A percentile compares a stretch with the other conserved stretches of the same genome.
Conservation (phyloP, 768 basidiomycete genomes). For the Daedaleopsis nitida region DNA sequence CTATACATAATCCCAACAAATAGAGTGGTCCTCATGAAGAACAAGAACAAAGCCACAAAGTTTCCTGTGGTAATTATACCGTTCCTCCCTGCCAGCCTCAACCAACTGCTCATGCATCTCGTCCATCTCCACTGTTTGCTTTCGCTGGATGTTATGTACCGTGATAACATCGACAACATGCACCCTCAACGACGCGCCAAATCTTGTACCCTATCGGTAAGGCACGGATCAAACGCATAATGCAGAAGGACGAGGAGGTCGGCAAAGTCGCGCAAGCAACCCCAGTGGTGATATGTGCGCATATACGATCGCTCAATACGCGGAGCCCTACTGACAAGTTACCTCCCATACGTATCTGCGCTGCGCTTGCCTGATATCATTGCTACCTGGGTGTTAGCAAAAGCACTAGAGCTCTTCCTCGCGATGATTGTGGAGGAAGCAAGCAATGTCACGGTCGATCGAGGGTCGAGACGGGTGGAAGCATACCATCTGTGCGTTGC, state of each 20-base stretch:
- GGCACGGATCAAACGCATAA: slow-evolving; percentile 99
- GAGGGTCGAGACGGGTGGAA: slow-evolving; percentile 88
- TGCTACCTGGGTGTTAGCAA: slow-evolving; percentile 53
- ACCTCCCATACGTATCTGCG: too few relatives aligned
- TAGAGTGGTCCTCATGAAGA: slow-evolving; percentile 66
- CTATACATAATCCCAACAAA: neutral
- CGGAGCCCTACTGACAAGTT: neutral
- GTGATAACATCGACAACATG: too few relatives aligned
- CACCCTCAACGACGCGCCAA: too few relatives aligned
- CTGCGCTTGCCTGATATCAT: neutral
- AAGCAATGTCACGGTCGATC: slow-evolving; percentile 72
- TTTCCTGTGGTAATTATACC: slow-evolving; percentile 77
- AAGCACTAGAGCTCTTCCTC: slow-evolving; percentile 92
- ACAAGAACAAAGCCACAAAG: slow-evolving; percentile 89
- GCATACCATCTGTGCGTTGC: slow-evolving; percentile 88
- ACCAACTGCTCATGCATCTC: neutral
- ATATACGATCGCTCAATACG: neutral
- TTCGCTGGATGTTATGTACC: too few relatives aligned
- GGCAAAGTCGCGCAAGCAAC: slow-evolving; percentile 98
- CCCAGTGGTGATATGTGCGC: slow-evolving; percentile 92
- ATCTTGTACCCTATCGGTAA: slow-evolving; percentile 31
- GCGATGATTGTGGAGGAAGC: slow-evolving; percentile 81
- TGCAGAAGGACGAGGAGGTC: slow-evolving; percentile 99
- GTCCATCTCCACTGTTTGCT: neutral
- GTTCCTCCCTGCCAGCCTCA: neutral